phyloP scores from a whole-genome alignment of 176 grass and related monocot species.

The Zizania latifolia region DNA sequence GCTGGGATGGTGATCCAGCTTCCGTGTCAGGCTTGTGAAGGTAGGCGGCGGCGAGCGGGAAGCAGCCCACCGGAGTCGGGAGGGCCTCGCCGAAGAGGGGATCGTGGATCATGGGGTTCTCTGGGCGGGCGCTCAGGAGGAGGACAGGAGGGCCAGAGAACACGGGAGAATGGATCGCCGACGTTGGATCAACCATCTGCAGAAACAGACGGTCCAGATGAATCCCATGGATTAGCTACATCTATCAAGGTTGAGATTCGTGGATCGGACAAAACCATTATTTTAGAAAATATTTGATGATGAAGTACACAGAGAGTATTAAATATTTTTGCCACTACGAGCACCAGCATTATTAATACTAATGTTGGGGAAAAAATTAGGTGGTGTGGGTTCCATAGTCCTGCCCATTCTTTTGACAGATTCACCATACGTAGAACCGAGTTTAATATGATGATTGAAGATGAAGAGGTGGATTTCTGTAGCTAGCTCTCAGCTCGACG shows the following conservation, averaged over 20 bases:
- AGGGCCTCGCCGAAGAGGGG: background rate
- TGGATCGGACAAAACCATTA: background rate
- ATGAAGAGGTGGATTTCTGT: too few relatives aligned
- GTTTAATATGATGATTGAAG: too few relatives aligned
- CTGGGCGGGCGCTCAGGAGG: conserved; percentile 9
- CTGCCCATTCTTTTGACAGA: too few relatives aligned
- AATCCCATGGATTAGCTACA: background rate
- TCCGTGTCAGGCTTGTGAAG: background rate
- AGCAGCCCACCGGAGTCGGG: too few relatives aligned
- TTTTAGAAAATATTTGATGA: background rate
- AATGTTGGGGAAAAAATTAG: too few relatives aligned
- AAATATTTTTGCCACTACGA: background rate
- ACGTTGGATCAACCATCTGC: background rate
- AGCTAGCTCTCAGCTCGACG: too few relatives aligned
- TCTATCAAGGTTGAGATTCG: background rate
- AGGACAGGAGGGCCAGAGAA: background rate
- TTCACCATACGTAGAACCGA: too few relatives aligned
- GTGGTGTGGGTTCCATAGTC: too few relatives aligned
- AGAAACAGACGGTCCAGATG: background rate
- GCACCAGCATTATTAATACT: background rate
- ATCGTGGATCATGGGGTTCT: conserved; percentile 3
- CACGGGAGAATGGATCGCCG: background rate
- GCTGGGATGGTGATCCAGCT: background rate
- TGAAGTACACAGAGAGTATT: too few relatives aligned
- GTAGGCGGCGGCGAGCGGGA: background rate